Percentiles rank a stretch among this genome's conserved stretches.
phyloP scores from a whole-genome alignment of 2,329 filamentous ascomycete genomes.

The Microcyclospora tardicrescens region DNA sequence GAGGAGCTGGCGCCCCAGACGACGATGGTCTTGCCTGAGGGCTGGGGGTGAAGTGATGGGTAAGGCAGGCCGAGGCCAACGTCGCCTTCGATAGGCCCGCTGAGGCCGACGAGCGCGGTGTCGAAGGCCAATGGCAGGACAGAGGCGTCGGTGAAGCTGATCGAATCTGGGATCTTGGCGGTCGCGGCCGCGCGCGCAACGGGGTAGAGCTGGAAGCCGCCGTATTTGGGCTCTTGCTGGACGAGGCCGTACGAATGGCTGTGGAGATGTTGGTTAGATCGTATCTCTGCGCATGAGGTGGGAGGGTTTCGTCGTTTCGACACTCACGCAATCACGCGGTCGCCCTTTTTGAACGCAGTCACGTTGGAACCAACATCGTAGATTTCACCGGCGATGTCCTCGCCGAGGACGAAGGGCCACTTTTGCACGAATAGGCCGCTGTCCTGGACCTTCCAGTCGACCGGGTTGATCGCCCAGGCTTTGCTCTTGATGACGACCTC shows the following conservation, averaged over 20 bases:
- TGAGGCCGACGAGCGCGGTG: conserved; percentile 32
- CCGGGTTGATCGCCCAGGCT: conserved; percentile 26
- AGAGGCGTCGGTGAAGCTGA: conserved; percentile 27
- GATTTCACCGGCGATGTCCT: conserved; percentile 27
- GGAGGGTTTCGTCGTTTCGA: background rate
- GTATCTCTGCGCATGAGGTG: background rate
- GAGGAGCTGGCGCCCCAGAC: conserved; percentile 26
- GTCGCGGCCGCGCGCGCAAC: conserved; percentile 18
- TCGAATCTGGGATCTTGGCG: conserved; percentile 26
- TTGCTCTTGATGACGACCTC: conserved; percentile 25
- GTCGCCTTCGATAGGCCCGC: conserved; percentile 20
- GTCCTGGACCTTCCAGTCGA: conserved; percentile 22
- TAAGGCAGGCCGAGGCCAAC: conserved; percentile 26
- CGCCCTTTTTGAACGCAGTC: conserved; percentile 22
- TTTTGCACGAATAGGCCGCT: conserved; percentile 19
- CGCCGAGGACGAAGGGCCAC: conserved; percentile 25
- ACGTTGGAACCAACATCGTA: conserved; percentile 24
- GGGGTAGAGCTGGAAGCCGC: conserved; percentile 25
- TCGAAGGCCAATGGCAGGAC: conserved; percentile 34
- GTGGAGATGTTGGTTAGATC: background rate
- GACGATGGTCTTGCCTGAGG: conserved; percentile 26
- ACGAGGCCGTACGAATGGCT: conserved; percentile 14
- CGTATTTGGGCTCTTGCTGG: conserved; percentile 13
- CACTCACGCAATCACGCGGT: conserved; percentile 23
- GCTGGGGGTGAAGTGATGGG: conserved; percentile 22